Base-by-base conservation (phyloP, 2,329 filamentous ascomycete species). In the Colletotrichum orchidophilum region DNA sequence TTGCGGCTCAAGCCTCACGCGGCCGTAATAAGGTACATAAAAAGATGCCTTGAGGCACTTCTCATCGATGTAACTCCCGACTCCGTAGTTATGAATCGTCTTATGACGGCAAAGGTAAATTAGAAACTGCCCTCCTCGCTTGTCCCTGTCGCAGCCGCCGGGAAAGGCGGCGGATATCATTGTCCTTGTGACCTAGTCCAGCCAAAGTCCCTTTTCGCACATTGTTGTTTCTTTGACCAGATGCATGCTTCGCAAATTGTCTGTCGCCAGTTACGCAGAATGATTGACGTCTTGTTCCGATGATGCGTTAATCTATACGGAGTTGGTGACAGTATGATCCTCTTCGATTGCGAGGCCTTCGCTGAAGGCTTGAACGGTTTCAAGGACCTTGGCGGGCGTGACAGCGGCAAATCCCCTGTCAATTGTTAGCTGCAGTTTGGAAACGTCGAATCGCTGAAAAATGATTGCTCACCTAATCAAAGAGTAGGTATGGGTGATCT, bases 401-500 rank as follows among this genome's bases (percentile, higher is more conserved):
- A 92, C 90, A 62, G 92, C 93, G 35, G 94, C 90, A 79, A 97
- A 96, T 57, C 92, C 94, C 83, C 93, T 96, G 72, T 31, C 18
- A 33, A 5, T 18, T 46, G 78, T 82, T 74, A 83, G 77, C 42
- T 49, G 21, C 24, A 31, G 24, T 21, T 7, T 31, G 12, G n/a
- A 6, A n/a, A 7, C 31, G 21, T 27, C 39, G 33, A 26, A 6
- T 18, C 13, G 27, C 15, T 24, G 18, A 11, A 1, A 15, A 18
- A 11, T 12, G 12, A n/a, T 33, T 27, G 75, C 91, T 79, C 87
- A 94, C 92, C 90, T 89, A 81, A 92, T 88, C 69, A 91, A 78
- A 57, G 84, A 83, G 81, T 94, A 96, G 77, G 92, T 88, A 83
- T 97, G 94, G 26, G 93, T 96, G 76, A 97, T 94, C 60, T 88